Evolutionary conservation across 805 yeast species (phyloP).

Genomic region (Komagataella pastoris): DNA sequence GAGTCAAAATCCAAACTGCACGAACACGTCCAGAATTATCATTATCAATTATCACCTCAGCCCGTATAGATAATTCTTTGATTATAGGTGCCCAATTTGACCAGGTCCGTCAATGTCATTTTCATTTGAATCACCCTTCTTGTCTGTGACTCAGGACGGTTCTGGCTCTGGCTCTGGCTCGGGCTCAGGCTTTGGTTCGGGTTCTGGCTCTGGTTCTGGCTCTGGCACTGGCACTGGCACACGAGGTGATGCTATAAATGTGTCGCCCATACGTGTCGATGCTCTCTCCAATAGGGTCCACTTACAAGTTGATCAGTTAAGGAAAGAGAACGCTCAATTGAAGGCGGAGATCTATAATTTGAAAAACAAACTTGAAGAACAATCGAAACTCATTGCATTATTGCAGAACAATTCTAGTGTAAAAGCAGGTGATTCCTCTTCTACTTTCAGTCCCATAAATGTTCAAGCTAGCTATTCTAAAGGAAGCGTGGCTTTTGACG

Average conservation of each 20-base stretch:
- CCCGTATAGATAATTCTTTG: neutral
- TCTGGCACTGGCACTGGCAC: neutral
- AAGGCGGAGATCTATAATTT: neutral
- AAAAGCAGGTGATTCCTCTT: neutral
- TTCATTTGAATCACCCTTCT: neutral
- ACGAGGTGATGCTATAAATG: neutral
- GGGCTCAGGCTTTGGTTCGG: neutral
- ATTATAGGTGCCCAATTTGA: neutral
- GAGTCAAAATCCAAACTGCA: neutral
- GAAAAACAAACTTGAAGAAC: neutral
- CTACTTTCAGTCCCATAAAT: neutral
- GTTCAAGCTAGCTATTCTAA: neutral
- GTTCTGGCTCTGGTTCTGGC: no score
- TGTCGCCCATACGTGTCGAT: neutral
- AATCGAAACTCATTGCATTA: neutral
- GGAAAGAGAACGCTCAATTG: neutral
- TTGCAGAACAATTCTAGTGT: neutral
- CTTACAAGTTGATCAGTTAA: neutral
- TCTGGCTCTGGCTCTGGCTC: neutral
- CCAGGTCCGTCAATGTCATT: neutral
- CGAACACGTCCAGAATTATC: neutral
- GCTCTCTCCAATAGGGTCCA: neutral
- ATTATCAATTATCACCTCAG: neutral
- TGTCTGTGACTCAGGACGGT: neutral
- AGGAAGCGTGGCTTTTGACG: neutral